phyloP scores from a whole-genome alignment of 495 filamentous ascomycete species.

The Filosporella fistucella region DNA sequence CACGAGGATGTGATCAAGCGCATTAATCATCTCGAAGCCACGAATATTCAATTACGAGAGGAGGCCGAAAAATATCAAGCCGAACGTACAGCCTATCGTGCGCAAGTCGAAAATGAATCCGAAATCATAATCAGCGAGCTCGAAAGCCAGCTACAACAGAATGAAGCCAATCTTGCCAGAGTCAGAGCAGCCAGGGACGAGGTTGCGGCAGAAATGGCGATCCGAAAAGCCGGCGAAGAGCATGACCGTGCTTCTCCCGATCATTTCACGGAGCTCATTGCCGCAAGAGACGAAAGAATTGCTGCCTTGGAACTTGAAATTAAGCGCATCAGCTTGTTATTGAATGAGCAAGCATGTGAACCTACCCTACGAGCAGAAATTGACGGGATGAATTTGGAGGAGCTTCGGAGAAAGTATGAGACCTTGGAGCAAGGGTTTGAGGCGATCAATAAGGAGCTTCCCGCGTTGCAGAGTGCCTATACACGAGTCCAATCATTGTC shows the following conservation, averaged over 20 bases:
- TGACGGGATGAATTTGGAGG: conserved; percentile 53
- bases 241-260: conserved; percentile 62
- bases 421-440: conserved; percentile 73
- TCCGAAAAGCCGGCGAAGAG: conserved; percentile 72
- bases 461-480: conserved; percentile 79
- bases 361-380: conserved; percentile 42
- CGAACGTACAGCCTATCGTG: conserved; percentile 77
- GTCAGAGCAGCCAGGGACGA: conserved; percentile 82
- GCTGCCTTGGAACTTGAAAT: conserved; percentile 75
- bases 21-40: conserved; percentile 87
- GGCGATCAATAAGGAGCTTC: conserved; percentile 80
- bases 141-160: conserved; percentile 72
- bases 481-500: conserved; percentile 79
- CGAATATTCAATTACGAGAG: conserved; percentile 77
- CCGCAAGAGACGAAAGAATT: conserved; percentile 70
- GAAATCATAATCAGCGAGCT: conserved; percentile 65
- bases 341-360: conserved; percentile 32
- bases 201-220: conserved; percentile 71
- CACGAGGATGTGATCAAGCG: conserved; percentile 89
- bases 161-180: conserved; percentile 80
- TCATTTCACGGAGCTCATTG: conserved; percentile 74
- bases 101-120: conserved; percentile 72
- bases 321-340: conserved; percentile 57
- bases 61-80: conserved; percentile 79
- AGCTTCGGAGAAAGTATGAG: conserved; percentile 67